Evolutionary conservation across 1,284 basidiomycete genomes (phyloP), one percentile per base, ranked within the genome.

Genomic region (Cryptococcus sp.): DNA sequence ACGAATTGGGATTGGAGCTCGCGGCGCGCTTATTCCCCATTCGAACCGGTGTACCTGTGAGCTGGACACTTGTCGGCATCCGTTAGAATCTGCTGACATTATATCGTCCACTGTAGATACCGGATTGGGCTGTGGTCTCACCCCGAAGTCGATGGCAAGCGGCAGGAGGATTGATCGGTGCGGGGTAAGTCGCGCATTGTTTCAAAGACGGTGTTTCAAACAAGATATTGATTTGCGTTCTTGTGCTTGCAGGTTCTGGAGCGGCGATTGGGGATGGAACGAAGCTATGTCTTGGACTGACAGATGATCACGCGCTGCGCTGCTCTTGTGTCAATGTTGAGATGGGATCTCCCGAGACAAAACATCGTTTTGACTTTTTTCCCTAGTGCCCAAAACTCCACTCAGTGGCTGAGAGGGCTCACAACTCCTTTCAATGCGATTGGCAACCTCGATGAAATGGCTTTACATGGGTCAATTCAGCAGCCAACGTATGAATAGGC

Each of bases 51-150:
- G 80, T 91, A 1, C 65, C 64, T 11, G 69, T 67, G 23, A 54
- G 66, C 16, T 23, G 26, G 19, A 16, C 19, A 15, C 25, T 22
- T 26, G 41, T 44, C 46, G n/a, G 57, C 50, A 6, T 50, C 46
- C 3, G 8, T 3, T 40, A 15, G 44, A n/a, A 20, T 26, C 15
- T 22, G 41, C 41, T 44, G 41, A 44, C n/a, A 7, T 44, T 15
- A 8, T 44, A 22, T 8, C 10, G 2, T n/a, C 8, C 41, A 44
- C 8, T 11, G 1, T n/a, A 73, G 68, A 47, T 76, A 15, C 89
- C 90, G 1, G 88, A 90, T 67, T 93, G 89, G 88, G 69, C 89
- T 1, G 80, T 91, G 17, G 78, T 86, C 2, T 82, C 83, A 8
- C 72, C 77, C 3, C 72, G 77, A 10, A 80, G 83, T 13, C 86